Evolutionary conservation across 1,284 basidiomycete genomes (phyloP), one percentile per base, ranked within the genome.

Genomic region (Sanguinoderma infundibulare): DNA sequence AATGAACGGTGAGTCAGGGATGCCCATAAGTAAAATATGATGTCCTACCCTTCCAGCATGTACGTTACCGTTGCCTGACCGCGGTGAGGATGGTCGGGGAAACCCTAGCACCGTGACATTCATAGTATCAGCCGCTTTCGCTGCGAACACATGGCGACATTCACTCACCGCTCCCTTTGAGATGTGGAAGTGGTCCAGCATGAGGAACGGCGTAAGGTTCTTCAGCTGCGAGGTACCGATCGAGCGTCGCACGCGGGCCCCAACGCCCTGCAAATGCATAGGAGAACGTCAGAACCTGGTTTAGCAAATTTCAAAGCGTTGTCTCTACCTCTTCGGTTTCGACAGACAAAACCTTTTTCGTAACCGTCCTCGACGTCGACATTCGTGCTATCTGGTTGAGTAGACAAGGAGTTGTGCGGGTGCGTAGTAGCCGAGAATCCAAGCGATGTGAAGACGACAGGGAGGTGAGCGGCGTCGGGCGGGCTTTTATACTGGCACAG

Each of bases 61-160:
- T 96, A 97, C 0, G 95, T 96, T 1, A 92, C 88, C 2, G 90
- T 95, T 1, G 90, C 89, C 75, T 95, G 93, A 3, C 95, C 96
- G 34, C 95, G 83, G 74, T 97, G 95, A 2, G 95, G 94, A 69
- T 97, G 95, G 72, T 97, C 93, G 30, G 89, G 88, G 67, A 92
- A 92, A 17, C 85, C 80, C 85, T 87, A 30, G 3, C 38, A 57
- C 10, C 26, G 57, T 55, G n/a, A n/a, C n/a, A n/a, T n/a, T n/a
- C n/a, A 44, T 38, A 34, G 10, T 14, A 35, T 35, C 34, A 35
- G 34, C 34, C n/a, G n/a, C 34, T 35, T 6, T 35, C 34, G 32
- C 14, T 20, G 73, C 84, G n/a, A n/a, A n/a, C n/a, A n/a, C n/a
- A n/a, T 1, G 10, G 26, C 4, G 15, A 15, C 8, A 15, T 26